Evolutionary conservation across 257 asterid genomes (phyloP), one percentile per base, ranked within the genome.

Genomic region (Orobanche coerulescens): DNA sequence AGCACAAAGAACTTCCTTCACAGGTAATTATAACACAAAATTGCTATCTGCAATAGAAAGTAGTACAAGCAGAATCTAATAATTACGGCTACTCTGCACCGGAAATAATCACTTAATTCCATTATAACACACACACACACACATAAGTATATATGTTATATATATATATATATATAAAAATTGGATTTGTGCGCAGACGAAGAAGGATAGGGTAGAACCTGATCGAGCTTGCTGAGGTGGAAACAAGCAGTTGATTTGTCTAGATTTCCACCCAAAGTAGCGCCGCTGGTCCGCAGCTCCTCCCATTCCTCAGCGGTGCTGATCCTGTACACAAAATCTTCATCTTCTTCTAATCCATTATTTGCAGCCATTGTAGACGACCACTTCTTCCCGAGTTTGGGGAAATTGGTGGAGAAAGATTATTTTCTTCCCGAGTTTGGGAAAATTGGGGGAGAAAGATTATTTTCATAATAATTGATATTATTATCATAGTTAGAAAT

Each of bases 271-370:
- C 97, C 97, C 26, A 67, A 71, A 22, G 75, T 71, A 23, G 77
- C 75, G 58, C 87, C 91, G 44, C 51, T 76, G 12, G 62, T 52
- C 76, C 58, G 86, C 61, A 87, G 75, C 72, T 62, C 79, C 58
- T 74, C 89, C 96, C 95, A 90, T 72, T 90, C 97, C 63, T 74
- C 80, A 42, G 70, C 73, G 25, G 83, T 81, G 85, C 96, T 87
- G 74, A 90, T 90, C 26, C 94, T 77, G 71, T 85, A 90, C 48
- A 90, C 81, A 56, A 60, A 79, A 12, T 71, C 73, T 24, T 71
- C 77, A 46, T 67, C 69, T 25, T 6, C 70, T 25, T 48, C 30
- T 76, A 18, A 33, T 36, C 69, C 81, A 61, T 58, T 59, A 30
- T 12, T 66, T 8, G 70, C 64, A 2, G 76, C 68, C 80, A 75